phyloP scores from a whole-genome alignment of 1,139 yeast species.

The Saccharomyces hybrid region DNA sequence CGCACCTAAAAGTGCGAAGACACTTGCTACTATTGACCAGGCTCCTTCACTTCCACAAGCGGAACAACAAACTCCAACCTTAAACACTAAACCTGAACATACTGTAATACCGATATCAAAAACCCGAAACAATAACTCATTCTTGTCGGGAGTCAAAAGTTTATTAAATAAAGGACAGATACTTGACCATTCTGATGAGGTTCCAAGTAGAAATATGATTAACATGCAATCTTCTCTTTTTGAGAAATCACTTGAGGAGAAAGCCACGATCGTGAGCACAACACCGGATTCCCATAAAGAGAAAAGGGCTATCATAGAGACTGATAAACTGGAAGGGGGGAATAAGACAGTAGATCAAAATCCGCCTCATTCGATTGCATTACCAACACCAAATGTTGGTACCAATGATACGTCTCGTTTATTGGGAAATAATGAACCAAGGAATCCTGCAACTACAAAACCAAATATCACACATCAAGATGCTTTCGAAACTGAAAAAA shows the following conservation, averaged over 20 bases:
- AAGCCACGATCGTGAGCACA: background rate
- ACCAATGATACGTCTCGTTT: background rate
- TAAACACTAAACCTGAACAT: background rate
- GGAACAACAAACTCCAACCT: background rate
- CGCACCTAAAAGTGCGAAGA: background rate
- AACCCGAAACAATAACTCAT: background rate
- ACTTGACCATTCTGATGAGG: background rate
- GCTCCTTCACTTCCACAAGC: background rate
- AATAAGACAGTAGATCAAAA: background rate
- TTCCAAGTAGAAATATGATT: background rate
- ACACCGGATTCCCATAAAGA: background rate
- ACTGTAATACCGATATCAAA: background rate
- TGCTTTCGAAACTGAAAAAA: background rate
- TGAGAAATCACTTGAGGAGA: background rate
- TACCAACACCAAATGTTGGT: background rate
- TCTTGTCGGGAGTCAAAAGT: background rate
- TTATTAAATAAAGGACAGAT: background rate
- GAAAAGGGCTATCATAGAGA: background rate
- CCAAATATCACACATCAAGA: background rate
- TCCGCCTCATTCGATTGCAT: background rate
- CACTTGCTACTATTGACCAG: background rate
- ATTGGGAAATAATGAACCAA: background rate
- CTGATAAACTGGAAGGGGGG: background rate
- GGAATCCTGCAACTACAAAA: background rate
- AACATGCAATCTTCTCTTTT: background rate